A percentile compares a stretch with the other conserved stretches of the same genome.
Evolutionary conservation across 345 rosid genomes (phyloP).

Genomic region (Dovyalis caffra): DNA sequence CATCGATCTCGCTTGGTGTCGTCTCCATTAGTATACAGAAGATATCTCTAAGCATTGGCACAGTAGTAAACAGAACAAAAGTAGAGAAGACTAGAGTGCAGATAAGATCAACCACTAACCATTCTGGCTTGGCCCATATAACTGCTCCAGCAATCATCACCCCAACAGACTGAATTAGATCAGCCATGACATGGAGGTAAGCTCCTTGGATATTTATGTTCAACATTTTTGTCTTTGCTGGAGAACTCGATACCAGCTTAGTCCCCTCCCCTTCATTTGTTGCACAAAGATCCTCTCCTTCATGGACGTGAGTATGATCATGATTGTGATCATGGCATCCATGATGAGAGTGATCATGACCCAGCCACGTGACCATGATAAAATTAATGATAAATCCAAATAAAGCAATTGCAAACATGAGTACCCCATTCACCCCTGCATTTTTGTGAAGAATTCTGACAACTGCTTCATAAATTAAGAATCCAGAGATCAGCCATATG

Average conservation of each 20-base stretch:
- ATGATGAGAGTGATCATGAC: constrained; percentile 59
- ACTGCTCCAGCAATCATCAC: constrained; percentile 77
- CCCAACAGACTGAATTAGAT: constrained; percentile 75
- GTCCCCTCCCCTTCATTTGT: constrained; percentile 35
- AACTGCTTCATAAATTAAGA: constrained; percentile 62
- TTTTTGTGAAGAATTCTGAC: constrained; percentile 49
- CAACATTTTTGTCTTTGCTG: constrained; percentile 26
- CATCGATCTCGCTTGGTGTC: constrained; percentile 52
- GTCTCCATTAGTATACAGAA: constrained; percentile 65
- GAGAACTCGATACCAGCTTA: constrained; percentile 27
- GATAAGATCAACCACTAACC: constrained; percentile 66
- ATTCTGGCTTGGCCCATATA: constrained; percentile 62
- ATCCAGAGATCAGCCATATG: constrained; percentile 72
- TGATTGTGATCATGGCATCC: constrained; percentile 30
- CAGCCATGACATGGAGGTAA: constrained; percentile 65
- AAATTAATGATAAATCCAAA: constrained; percentile 72
- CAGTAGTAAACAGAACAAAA: constrained; percentile 52
- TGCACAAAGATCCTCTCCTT: constrained; percentile 19
- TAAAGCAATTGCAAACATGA: constrained; percentile 72
- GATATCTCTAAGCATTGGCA: constrained; percentile 60
- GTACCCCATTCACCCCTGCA: constrained; percentile 52
- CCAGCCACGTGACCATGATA: constrained; percentile 67
- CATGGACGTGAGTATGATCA: constrained; percentile 19
- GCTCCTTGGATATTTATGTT: constrained; percentile 90
- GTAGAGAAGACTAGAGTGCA: constrained; percentile 65